Evolutionary conservation across 2,329 filamentous ascomycete genomes (phyloP).

Genomic region (Didymella pomorum): DNA sequence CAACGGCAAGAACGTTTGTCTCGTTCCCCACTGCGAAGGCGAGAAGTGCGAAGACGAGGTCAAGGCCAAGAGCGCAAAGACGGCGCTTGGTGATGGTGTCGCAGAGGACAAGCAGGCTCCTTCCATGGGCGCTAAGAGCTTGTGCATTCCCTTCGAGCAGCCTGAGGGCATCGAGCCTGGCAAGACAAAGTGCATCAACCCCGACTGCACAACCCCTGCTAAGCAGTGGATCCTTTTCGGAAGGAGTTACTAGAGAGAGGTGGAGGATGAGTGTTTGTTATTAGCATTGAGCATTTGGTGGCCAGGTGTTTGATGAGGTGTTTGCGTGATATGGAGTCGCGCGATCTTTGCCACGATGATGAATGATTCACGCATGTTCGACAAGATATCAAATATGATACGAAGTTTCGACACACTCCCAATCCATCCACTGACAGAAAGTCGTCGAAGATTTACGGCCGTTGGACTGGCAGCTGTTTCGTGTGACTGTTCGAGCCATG

Average conservation of each 20-base stretch:
- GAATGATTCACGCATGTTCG: constrained; percentile 10
- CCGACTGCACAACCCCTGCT: constrained; percentile 78
- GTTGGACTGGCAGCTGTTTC: neutral
- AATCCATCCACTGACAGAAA: neutral
- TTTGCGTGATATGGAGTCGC: constrained; percentile 22
- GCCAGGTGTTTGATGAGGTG: constrained; percentile 31
- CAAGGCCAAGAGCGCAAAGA: constrained; percentile 88
- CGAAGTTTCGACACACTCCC: constrained; percentile 1
- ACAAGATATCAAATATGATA: constrained; percentile 13
- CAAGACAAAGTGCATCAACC: constrained; percentile 91
- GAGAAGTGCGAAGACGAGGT: constrained; percentile 90
- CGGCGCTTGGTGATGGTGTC: constrained; percentile 72
- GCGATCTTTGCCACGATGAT: constrained; percentile 10
- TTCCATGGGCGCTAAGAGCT: constrained; percentile 77
- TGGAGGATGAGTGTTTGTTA: constrained; percentile 5
- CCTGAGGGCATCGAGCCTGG: constrained; percentile 79
- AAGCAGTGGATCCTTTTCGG: constrained; percentile 95
- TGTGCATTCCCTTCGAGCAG: constrained; percentile 86
- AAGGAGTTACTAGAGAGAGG: constrained; percentile 51
- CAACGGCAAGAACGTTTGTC: constrained; percentile 88
- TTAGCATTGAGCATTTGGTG: constrained; percentile 31
- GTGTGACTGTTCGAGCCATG: neutral
- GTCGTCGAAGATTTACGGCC: neutral
- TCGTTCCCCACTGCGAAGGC: constrained; percentile 89
- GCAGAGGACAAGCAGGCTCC: constrained; percentile 76